Percentiles rank a stretch among this genome's conserved stretches.
phyloP scores from a whole-genome alignment of 75 land plant genomes.

The Selaginella moellendorffii region DNA sequence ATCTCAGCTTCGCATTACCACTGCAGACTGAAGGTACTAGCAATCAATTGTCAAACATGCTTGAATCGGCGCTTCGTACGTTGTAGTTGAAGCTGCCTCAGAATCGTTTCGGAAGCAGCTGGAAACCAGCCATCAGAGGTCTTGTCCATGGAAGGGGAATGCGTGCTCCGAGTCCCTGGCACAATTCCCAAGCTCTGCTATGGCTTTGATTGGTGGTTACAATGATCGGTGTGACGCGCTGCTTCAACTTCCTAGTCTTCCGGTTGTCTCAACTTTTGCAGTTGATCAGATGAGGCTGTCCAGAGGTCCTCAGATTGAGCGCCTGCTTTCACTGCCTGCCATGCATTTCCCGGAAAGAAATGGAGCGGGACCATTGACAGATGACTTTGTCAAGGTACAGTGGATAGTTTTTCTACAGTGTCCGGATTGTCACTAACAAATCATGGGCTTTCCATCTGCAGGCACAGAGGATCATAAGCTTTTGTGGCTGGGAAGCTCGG shows the following conservation, averaged over 20 bases:
- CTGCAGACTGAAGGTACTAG: too few species aligned
- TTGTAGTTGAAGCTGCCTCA: slow-evolving; percentile 44
- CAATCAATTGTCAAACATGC: too few species aligned
- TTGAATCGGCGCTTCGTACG: too few species aligned
- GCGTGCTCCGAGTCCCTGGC: slow-evolving; percentile 75
- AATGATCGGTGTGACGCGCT: slow-evolving; percentile 90
- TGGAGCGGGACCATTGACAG: too few species aligned
- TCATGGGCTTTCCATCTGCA: too few species aligned
- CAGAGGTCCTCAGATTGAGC: slow-evolving; percentile 56
- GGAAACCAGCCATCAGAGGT: slow-evolving; percentile 43
- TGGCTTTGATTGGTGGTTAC: slow-evolving; percentile 71
- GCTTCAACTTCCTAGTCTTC: slow-evolving; percentile 60
- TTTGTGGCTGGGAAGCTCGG: slow-evolving; percentile 98
- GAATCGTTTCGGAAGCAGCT: slow-evolving; percentile 58
- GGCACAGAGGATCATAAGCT: slow-evolving; percentile 84
- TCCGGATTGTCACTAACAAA: too few species aligned
- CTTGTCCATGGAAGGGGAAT: slow-evolving; percentile 84
- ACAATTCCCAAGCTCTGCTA: slow-evolving; percentile 69
- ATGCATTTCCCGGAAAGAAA: too few species aligned
- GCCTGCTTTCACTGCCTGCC: slow-evolving; percentile 44
- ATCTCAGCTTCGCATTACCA: slow-evolving; percentile 27
- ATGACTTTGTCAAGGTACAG: too few species aligned
- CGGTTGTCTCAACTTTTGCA: slow-evolving; percentile 57
- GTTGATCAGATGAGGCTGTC: slow-evolving; percentile 51
- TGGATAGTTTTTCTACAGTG: too few species aligned